Evolutionary conservation across 163 green algal species (phyloP).

Genomic region (Chlamydomonas reinhardtii): DNA sequence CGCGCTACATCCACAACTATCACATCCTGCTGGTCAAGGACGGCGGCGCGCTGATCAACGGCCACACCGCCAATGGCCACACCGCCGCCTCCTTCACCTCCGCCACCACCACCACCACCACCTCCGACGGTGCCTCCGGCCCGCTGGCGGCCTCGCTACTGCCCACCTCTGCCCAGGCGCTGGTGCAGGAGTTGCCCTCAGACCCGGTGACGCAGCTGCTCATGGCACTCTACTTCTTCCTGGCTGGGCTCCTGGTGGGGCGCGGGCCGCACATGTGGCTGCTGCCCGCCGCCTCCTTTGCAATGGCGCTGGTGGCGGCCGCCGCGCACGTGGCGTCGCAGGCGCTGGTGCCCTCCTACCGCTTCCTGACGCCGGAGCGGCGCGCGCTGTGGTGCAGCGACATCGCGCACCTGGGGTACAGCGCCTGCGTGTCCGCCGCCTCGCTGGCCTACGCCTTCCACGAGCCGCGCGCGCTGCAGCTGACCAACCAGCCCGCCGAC

Average conservation of each 20-base stretch:
- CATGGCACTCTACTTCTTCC: conserved; percentile 87
- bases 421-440: conserved; percentile 7
- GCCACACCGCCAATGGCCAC: no score
- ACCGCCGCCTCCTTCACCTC: background rate
- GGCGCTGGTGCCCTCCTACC: conserved; percentile 56
- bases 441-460: conserved; percentile 40
- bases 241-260: conserved; percentile 79
- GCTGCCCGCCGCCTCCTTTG: conserved; percentile 46
- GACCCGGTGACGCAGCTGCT: conserved; percentile 74
- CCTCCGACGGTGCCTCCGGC: background rate
- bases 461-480: conserved; percentile 49
- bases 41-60: background rate
- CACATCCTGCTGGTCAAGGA: conserved; percentile 83
- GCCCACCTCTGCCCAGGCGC: background rate
- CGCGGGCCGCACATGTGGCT: conserved; percentile 75
- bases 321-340: conserved; percentile 31
- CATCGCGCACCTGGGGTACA: conserved; percentile 73
- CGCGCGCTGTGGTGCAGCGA: conserved; percentile 68
- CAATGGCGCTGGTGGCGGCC: conserved; percentile 17
- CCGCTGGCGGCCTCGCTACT: background rate
- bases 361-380: conserved; percentile 37
- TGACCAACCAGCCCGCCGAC: conserved; percentile 18
- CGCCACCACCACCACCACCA: no score
- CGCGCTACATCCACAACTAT: conserved; percentile 92
- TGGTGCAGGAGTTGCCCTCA: conserved; percentile 58